These are phyloP conservation scores for Neocatenulostroma microsporum DNA, from an alignment of 2,329 filamentous ascomycete species.

Conservation along the genomic window DNA sequence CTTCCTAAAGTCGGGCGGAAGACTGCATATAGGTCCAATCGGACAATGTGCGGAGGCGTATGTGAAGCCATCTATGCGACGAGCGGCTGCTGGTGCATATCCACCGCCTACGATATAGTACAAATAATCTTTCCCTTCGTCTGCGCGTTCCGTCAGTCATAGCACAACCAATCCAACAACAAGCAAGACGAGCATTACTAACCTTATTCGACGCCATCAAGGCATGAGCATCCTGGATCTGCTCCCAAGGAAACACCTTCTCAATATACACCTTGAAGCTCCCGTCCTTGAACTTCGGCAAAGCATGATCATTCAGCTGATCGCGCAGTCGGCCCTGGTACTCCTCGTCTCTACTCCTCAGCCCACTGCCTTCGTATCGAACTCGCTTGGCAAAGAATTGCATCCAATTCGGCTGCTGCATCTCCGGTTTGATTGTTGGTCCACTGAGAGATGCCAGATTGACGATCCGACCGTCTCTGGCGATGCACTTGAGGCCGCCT, in stretches of 20 bases:
- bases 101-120: slow-evolving; percentile 34
- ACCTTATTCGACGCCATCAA: slow-evolving; percentile 35
- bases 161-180: no score
- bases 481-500: slow-evolving; percentile 67
- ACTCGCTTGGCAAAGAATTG: slow-evolving; percentile 68
- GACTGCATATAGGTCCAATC: no score
- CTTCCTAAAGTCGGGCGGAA: no score
- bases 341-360: slow-evolving; percentile 68
- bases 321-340: slow-evolving; percentile 77
- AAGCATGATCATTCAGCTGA: slow-evolving; percentile 62
- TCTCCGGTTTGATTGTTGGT: slow-evolving; percentile 48
- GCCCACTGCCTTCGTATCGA: slow-evolving; percentile 71
- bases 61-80: no score
- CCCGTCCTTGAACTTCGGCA: slow-evolving; percentile 66
- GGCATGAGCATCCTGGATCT: slow-evolving; percentile 47
- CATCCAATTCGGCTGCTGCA: slow-evolving; percentile 57
- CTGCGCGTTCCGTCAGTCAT: no score
- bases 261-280: slow-evolving; percentile 72
- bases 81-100: no score
- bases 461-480: slow-evolving; percentile 69
- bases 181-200: not conserved
- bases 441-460: slow-evolving; percentile 69
- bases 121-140: slow-evolving; percentile 47
- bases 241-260: slow-evolving; percentile 71
- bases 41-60: no score